phyloP scores from a whole-genome alignment of 352 stramenopile genomes.

The Phytophthora tubulina region DNA sequence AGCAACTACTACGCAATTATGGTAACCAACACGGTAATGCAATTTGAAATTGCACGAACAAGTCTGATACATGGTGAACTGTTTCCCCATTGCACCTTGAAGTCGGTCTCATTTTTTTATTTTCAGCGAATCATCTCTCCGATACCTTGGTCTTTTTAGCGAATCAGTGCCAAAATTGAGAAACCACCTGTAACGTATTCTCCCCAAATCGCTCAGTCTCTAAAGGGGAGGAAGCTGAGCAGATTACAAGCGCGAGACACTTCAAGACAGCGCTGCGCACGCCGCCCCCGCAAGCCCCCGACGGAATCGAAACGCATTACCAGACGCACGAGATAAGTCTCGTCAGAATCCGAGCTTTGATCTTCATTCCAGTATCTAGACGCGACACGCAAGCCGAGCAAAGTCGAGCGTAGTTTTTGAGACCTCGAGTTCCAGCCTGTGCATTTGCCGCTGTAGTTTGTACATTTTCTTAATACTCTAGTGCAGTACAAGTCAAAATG shows the following conservation, averaged over 20 bases:
- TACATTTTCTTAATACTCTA: conserved; percentile 29
- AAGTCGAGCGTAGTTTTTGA: conserved; percentile 6
- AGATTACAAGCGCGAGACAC: conserved; percentile 26
- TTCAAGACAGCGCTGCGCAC: conserved; percentile 29
- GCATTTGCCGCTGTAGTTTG: conserved; percentile 31
- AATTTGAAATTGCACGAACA: conserved; percentile 1
- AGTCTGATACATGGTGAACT: background rate
- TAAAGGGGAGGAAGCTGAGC: conserved; percentile 26
- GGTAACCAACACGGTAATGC: background rate
- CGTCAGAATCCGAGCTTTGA: conserved; percentile 18
- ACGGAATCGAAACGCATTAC: conserved; percentile 3
- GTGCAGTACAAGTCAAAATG: conserved; percentile 34
- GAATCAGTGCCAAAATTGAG: conserved; percentile 17
- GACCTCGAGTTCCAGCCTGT: conserved; percentile 11
- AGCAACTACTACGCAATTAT: conserved; percentile 17
- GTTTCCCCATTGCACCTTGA: conserved; percentile 27
- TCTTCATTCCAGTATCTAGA: conserved; percentile 20
- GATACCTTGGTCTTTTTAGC: conserved; percentile 27
- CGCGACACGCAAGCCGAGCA: conserved; percentile 16
- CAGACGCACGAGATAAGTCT: conserved; percentile 24
- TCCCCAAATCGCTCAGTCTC: conserved; percentile 30
- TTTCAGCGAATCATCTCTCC: conserved; percentile 25
- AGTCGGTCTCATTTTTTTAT: conserved; percentile 6
- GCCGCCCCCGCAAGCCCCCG: conserved; percentile 5
- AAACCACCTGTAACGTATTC: conserved; percentile 33